A percentile compares a stretch with the other conserved stretches of the same genome.
Conservation (phyloP, 176 grass and related monocot species). For the Carex parvula region DNA sequence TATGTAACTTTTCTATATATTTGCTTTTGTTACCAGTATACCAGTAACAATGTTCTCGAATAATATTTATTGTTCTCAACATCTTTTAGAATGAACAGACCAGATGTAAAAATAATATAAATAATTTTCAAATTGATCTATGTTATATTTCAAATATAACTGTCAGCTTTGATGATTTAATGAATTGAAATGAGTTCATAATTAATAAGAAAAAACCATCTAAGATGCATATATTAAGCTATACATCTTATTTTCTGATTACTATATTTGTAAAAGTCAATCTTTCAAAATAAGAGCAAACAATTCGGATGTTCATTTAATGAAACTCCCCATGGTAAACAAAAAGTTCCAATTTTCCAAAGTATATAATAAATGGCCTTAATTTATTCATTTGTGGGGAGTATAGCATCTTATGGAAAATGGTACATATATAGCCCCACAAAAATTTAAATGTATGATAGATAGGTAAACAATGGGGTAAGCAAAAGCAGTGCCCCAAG, state of each 20-base stretch:
- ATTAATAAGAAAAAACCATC: no score
- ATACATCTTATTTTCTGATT: neutral
- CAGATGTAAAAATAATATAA: no score
- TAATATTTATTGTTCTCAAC: no score
- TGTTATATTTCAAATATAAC: no score
- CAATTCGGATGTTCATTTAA: constrained; percentile 1
- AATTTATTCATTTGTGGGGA: constrained; percentile 6
- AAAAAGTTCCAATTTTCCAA: neutral
- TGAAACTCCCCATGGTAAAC: neutral
- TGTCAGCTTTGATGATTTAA: no score
- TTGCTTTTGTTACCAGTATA: no score
- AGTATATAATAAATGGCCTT: neutral
- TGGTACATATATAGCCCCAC: constrained; percentile 19
- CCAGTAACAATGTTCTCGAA: no score
- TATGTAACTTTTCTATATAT: no score
- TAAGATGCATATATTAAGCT: no score
- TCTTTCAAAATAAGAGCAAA: neutral
- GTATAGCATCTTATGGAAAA: neutral
- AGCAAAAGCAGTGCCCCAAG: constrained; percentile 30
- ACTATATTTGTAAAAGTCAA: neutral
- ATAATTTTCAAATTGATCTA: no score
- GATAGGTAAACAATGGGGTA: constrained; percentile 33
- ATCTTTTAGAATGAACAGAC: no score
- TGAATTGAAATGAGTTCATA: no score
- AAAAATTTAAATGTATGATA: constrained; percentile 33